Evolutionary conservation across 2,329 filamentous ascomycete genomes (phyloP).

Genomic region (Phyllosticta capitalensis): DNA sequence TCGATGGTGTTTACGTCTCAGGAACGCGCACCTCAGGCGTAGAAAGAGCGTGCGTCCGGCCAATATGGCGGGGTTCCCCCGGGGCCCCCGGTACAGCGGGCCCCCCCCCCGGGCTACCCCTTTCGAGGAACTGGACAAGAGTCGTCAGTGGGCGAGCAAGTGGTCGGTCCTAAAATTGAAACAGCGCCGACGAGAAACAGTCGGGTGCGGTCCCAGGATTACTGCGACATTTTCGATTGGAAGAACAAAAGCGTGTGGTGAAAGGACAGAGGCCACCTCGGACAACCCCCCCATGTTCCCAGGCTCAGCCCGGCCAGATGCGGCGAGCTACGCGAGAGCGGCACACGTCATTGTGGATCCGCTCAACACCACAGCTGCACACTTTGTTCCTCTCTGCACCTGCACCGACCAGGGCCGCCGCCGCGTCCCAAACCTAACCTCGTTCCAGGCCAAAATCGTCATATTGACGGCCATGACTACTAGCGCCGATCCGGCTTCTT

Average conservation of each 20-base stretch:
- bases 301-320: constrained; percentile 4
- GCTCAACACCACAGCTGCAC: constrained; percentile 3
- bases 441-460: neutral
- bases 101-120: neutral
- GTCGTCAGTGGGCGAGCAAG: neutral
- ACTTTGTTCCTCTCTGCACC: neutral
- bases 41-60: neutral
- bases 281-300: neutral
- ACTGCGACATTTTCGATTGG: neutral
- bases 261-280: neutral
- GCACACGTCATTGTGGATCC: constrained; percentile 7
- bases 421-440: neutral
- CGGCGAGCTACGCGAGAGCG: constrained; percentile 7
- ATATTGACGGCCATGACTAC: neutral
- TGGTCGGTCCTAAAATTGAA: neutral
- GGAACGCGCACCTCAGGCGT: neutral
- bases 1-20: neutral
- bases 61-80: neutral
- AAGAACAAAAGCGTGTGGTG: neutral
- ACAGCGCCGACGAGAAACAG: neutral
- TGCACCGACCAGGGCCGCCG: neutral
- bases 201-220: neutral
- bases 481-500: neutral
- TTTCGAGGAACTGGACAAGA: neutral
- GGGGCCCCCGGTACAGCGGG: neutral